Evolutionary conservation across 768 basidiomycete genomes (phyloP), one percentile per base, ranked within the genome.

Genomic region (Leccinum sublutescens): DNA sequence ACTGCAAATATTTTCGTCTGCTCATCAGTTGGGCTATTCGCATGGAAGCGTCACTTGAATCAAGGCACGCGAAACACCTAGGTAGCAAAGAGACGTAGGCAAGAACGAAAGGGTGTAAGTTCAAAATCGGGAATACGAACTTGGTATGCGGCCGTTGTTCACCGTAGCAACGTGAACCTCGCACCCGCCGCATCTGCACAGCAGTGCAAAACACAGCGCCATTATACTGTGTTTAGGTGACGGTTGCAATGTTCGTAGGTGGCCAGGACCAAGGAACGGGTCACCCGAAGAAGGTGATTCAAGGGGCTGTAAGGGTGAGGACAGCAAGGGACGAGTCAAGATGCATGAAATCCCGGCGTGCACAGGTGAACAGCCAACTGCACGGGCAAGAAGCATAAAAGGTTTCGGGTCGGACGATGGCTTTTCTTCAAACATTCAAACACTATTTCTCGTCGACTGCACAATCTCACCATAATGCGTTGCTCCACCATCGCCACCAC

Each of bases 381-480:
- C 23, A 27, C 25, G 52, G 29, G 27, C 3, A 40, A 34, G 19
- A 25, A 21, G n/a, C 50, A 67, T 64, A 67, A 64, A 67, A 67
- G 49, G 54, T 7, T 11, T 19, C 23, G 23, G 45, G 45, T 7
- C 14, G 1, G 38, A 50, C n/a, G 19, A 27, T 56, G 25, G 25
- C 33, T 31, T 52, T 54, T 45, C 38, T 56, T 54, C 56, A 17
- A 33, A 47, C 57, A 23, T 55, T 45, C 43, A 19, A 45, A 45
- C 21, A 57, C 31, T 27, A 15, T 40, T 45, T 25, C 38, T 25
- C 48, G 49, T 52, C 14, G 50, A 58, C 25, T 50, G 27, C 52
- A 31, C 29, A 36, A 51, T 31, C 63, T 60, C 54, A 62, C 59
- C 56, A 12, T 51, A 53, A 68, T 69, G 67, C 65, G 59, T 29